A percentile compares a stretch with the other conserved stretches of the same genome.
These are phyloP conservation scores for Aphanomyces cochlioides DNA, from an alignment of 352 stramenopile species.

Conservation along the genomic window DNA sequence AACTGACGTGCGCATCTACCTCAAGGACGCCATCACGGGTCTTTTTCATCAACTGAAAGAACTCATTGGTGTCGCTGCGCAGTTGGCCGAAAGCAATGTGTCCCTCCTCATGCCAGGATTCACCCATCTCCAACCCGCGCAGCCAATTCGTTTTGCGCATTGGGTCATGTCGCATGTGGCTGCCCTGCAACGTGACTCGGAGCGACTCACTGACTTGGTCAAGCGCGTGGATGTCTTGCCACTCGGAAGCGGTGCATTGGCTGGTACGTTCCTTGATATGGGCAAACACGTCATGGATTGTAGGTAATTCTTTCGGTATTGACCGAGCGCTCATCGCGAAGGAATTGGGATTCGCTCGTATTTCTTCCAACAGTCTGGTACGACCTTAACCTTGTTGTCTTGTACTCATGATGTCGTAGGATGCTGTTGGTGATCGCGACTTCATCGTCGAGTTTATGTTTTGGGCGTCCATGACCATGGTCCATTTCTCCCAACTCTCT, in stretches of 20 bases:
- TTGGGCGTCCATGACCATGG: conserved; percentile 94
- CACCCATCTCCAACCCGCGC: conserved; percentile 97
- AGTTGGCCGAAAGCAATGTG: conserved; percentile 89
- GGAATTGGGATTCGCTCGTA: conserved; percentile 91
- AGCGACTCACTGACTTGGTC: conserved; percentile 91
- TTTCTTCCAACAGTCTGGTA: conserved; percentile 93
- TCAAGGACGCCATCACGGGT: conserved; percentile 63
- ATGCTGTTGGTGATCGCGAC: conserved; percentile 98
- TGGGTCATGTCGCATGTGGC: conserved; percentile 96
- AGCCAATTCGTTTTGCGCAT: conserved; percentile 97
- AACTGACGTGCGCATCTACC: conserved; percentile 95
- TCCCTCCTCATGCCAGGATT: conserved; percentile 98
- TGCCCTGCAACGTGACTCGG: conserved; percentile 90
- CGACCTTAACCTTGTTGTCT: not conserved
- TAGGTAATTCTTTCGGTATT: conserved; percentile 95
- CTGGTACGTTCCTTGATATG: conserved; percentile 40
- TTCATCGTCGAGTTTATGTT: conserved; percentile 99
- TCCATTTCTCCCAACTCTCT: conserved; percentile 96
- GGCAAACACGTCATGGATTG: not conserved
- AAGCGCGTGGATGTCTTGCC: conserved; percentile 95
- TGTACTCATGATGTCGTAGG: conserved; percentile 34
- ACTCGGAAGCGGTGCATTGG: conserved; percentile 94
- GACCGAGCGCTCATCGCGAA: conserved; percentile 92
- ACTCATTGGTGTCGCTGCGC: conserved; percentile 84
- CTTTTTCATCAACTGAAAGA: conserved; percentile 70